Conservation (phyloP, 202 grass and related monocot species). For the Zoysia matrella region DNA sequence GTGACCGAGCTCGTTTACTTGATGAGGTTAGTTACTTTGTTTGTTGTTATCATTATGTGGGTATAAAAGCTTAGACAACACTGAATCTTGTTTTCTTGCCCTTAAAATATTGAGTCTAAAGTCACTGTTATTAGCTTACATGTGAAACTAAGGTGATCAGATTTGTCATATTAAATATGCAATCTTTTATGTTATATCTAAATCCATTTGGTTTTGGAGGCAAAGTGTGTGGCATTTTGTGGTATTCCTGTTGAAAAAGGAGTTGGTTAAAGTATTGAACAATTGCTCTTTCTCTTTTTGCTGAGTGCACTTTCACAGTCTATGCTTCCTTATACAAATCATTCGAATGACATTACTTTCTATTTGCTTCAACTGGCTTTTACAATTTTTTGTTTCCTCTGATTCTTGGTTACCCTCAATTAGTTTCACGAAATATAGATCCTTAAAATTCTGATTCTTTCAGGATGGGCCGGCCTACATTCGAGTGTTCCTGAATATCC, state of each 20-base stretch:
- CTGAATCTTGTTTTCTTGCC: background rate
- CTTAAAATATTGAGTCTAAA: conserved; percentile 37
- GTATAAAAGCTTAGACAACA: conserved; percentile 20
- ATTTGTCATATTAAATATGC: conserved; percentile 17
- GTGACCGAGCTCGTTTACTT: conserved; percentile 74
- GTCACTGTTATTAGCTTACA: conserved; percentile 19
- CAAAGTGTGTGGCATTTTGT: background rate
- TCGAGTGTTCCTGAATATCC: conserved; percentile 78
- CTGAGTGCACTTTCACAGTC: background rate
- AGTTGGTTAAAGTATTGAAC: background rate
- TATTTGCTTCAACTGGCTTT: background rate
- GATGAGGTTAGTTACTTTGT: conserved; percentile 75
- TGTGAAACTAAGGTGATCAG: background rate
- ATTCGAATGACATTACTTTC: background rate
- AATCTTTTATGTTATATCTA: background rate
- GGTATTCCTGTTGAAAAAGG: background rate
- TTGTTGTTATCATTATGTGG: conserved; percentile 14
- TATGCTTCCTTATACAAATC: conserved; percentile 3
- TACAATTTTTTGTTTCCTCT: conserved; percentile 8
- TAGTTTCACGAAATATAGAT: conserved; percentile 16
- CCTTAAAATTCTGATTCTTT: conserved; percentile 26
- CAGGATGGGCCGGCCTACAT: conserved; percentile 90
- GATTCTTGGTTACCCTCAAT: background rate
- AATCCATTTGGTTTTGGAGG: background rate
- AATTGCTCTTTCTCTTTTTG: background rate